Evolutionary conservation across 106 monocot species (phyloP), one percentile per base, ranked within the genome.

Genomic region (Allium cepa): DNA sequence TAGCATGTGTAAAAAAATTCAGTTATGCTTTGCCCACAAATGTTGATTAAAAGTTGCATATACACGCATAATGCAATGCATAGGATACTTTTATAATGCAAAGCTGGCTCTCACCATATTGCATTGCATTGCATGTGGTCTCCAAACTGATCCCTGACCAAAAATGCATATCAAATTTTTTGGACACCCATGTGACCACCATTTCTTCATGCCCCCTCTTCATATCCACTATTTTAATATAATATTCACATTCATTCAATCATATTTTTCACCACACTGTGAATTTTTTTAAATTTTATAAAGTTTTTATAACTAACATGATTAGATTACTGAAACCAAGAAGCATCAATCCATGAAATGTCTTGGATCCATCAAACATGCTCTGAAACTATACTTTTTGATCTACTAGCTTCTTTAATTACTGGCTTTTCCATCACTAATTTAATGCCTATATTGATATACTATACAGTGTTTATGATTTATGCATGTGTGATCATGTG

Each of bases 281-380:
- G n/a, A 15, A 17, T 3, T 49, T 65, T 36, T 36, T 1, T 1
- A 36, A 36, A 1, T 1, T 36, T 36, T 36, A 36, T 36, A 36
- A 36, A 36, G 36, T 36, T 36, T 36, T 36, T 36, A 36, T 36
- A 36, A 36, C 36, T 36, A 36, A 36, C 36, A 36, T 36, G 36
- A 36, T 36, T 65, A 49, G 65, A 65, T 65, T 65, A 65, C 65
- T 65, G 48, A 17, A 8, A 9, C 49, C 65, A 13, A 65, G 65
- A 65, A 65, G 65, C 65, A 49, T 65, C 65, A 26, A 49, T 50
- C 65, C 50, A 49, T 49, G 65, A 49, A 10, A 18, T 65, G 49
- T 65, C 65, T 65, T 65, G 65, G 65, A 65, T 65, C 65, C 17
- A 47, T 47, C 47, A 50, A 18, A 65, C 62, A 63, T 63, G 62